Base-by-base conservation (phyloP, 805 yeast genomes). In the Ogataea minuta region DNA sequence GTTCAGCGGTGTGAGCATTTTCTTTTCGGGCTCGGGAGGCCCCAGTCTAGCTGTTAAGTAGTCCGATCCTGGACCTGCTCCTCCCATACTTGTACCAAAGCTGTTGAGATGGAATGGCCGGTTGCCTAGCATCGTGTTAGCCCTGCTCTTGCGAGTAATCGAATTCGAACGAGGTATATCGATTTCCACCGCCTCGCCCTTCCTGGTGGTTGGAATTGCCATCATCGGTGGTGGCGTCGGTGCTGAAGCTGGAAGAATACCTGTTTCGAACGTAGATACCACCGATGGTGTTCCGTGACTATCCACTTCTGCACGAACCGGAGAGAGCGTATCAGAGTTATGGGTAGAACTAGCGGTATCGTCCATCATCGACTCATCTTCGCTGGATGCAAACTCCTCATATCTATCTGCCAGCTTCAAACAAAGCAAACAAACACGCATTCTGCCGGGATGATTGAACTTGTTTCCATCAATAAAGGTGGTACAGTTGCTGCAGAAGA, bases 401-500 rank as follows among this genome's bases (percentile, higher is more conserved):
- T 79, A 85, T 41, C 79, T 76, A 48, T 81, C 79, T 1, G 78
- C 74, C 49, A 77, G 69, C 17, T 70, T 69, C 32, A 71, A 72
- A 57, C 97, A 89, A 1, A 83, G 79, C 39, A 74, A 71, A 54
- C 96, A 89, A 2, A 84, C 87, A 42, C 95, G 66, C 72, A 84
- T 74, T 55, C 74, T 81, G 13, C 90, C 95, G 17, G 69, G 69
- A 49, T 73, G 69, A 28, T 79, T 74, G 68, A 86, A 71, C 59
- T 70, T 70, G 36, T 77, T 73, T 34, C 93, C 87, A 44, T 84
- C 54, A 53, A 87, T 65, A 53, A 88, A 74, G 3, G 76, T 64
- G 0, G 96, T 87, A 60, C 99, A 91, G 8, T 74, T 71, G 30
- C 84, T 73, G 61, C 99, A 91, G 56, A 90, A 91, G 34, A 91